Evolutionary conservation across 1,139 yeast genomes (phyloP).

Genomic region (Yamadazyma atmosphaerica): DNA sequence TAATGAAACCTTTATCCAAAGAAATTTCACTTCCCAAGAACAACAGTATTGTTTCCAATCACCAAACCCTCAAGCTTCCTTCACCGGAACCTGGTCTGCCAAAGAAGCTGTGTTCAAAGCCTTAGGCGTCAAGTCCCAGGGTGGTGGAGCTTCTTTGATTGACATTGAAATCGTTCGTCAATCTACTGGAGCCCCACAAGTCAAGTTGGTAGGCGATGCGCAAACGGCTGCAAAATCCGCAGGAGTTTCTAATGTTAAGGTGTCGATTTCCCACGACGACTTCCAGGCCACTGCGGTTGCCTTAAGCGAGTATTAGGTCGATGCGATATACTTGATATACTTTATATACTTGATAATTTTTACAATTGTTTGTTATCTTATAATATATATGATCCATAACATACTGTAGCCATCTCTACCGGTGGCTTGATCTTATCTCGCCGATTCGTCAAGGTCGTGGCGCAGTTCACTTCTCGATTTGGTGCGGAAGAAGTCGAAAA

Average conservation of each 20-base stretch:
- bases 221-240: conserved; percentile 66
- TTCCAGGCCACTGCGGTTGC: conserved; percentile 98
- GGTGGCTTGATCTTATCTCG: too few species aligned
- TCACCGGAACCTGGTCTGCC: conserved; percentile 98
- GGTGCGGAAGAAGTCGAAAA: too few species aligned
- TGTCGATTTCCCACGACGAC: conserved; percentile 94
- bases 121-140: conserved; percentile 82
- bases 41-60: conserved; percentile 73
- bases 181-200: conserved; percentile 79
- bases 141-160: conserved; percentile 91
- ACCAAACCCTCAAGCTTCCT: conserved; percentile 82
- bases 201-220: conserved; percentile 75
- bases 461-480: too few species aligned
- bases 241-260: conserved; percentile 72
- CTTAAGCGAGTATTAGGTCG: conserved; percentile 55
- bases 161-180: conserved; percentile 87
- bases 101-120: conserved; percentile 99
- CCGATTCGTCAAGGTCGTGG: too few species aligned
- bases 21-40: conserved; percentile 86
- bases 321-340: background rate
- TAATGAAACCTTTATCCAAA: conserved; percentile 84
- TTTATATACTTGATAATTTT: too few species aligned
- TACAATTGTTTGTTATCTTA: too few species aligned
- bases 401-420: too few species aligned
- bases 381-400: too few species aligned